phyloP scores from a whole-genome alignment of 192 early-diverging fungal species.

The Mortierella antarctica region DNA sequence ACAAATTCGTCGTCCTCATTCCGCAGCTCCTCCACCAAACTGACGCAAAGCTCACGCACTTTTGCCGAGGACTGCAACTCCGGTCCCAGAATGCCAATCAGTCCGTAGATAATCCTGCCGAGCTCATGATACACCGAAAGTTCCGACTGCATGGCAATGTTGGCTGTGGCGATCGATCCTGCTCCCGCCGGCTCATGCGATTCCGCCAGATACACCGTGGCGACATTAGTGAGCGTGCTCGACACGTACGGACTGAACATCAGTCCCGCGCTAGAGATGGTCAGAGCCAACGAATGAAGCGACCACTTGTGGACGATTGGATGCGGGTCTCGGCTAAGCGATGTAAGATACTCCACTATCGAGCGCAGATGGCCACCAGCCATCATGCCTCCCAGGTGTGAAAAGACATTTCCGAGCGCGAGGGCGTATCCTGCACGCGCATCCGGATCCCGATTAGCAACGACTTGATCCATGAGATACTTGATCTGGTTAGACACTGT shows the following conservation, averaged over 20 bases:
- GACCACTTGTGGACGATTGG: constrained; percentile 97
- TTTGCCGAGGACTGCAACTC: constrained; percentile 81
- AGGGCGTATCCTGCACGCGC: constrained; percentile 92
- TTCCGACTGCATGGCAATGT: constrained; percentile 66
- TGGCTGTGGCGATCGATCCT: constrained; percentile 72
- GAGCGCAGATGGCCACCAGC: constrained; percentile 85
- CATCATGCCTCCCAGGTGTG: constrained; percentile 90
- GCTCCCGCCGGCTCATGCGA: constrained; percentile 78
- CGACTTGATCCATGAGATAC: constrained; percentile 85
- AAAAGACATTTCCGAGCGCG: constrained; percentile 89
- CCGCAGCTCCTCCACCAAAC: constrained; percentile 82
- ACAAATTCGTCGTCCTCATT: constrained; percentile 80
- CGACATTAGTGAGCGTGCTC: constrained; percentile 85
- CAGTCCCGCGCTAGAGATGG: constrained; percentile 86
- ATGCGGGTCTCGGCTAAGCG: constrained; percentile 91
- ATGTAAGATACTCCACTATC: constrained; percentile 89
- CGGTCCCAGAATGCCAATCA: constrained; percentile 92
- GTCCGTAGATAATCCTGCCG: constrained; percentile 88
- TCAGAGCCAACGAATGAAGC: constrained; percentile 82
- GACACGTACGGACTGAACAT: constrained; percentile 94
- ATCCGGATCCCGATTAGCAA: constrained; percentile 93
- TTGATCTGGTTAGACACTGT: constrained; percentile 81
- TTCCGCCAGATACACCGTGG: constrained; percentile 91
- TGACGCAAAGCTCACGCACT: constrained; percentile 83
- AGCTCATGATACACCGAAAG: constrained; percentile 77